A percentile compares a stretch with the other conserved stretches of the same genome.
Evolutionary conservation across 106 monocot species (phyloP).

Genomic region (Hemerocallis citrina): DNA sequence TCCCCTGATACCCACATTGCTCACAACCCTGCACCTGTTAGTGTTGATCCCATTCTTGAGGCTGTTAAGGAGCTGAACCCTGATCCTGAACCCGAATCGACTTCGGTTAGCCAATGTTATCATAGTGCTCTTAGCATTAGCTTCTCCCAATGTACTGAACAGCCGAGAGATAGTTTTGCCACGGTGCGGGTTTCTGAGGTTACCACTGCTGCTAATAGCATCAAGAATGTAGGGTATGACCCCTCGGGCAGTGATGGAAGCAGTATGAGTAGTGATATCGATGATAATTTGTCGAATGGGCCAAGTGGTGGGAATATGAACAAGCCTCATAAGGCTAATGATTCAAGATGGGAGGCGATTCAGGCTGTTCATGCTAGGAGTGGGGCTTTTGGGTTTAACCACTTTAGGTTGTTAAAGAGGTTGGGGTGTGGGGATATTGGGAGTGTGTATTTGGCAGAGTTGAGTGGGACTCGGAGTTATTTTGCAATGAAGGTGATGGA

Average conservation of each 20-base stretch:
- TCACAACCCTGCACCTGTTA: too few species aligned
- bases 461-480: conserved; percentile 10
- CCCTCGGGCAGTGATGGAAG: too few species aligned
- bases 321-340: conserved; percentile 25
- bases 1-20: too few species aligned
- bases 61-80: conserved; percentile 4
- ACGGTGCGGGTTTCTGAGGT: conserved; percentile 4
- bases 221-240: conserved; percentile 1
- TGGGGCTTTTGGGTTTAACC: conserved; percentile 13
- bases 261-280: conserved; percentile 9
- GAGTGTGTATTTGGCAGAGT: conserved; percentile 23
- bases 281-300: background rate
- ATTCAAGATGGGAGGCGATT: conserved; percentile 26
- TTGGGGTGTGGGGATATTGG: conserved; percentile 30
- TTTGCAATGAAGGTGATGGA: conserved; percentile 29
- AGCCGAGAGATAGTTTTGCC: background rate
- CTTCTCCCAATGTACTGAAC: background rate
- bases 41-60: conserved; percentile 14
- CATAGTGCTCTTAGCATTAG: conserved; percentile 1
- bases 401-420: conserved; percentile 21
- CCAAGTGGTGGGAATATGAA: too few species aligned
- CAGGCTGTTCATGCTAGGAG: conserved; percentile 1
- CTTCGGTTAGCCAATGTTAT: conserved; percentile 6
- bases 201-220: conserved; percentile 2
- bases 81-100: background rate